These are phyloP conservation scores for Wickerhamiella brachini DNA, from an alignment of 805 yeast genomes.

Conservation along the genomic window DNA sequence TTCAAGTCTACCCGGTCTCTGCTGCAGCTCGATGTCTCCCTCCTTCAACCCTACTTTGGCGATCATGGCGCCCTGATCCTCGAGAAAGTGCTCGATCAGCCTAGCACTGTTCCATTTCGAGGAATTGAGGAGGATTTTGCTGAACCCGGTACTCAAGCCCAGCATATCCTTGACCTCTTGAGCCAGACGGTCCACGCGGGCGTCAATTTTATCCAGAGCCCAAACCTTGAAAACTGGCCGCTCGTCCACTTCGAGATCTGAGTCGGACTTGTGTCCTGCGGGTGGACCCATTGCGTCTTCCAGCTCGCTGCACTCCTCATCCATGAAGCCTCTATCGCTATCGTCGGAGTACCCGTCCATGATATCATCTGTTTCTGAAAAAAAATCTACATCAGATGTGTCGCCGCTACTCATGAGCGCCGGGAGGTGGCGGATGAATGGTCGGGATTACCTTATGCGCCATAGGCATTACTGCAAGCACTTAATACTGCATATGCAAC, in stretches of 20 bases:
- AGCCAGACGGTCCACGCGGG: neutral
- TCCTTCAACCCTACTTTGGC: neutral
- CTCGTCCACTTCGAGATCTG: neutral
- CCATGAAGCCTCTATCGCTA: neutral
- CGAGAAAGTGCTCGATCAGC: neutral
- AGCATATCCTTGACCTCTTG: slow-evolving; percentile 5
- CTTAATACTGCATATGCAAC: neutral
- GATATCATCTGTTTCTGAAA: neutral
- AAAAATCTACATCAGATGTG: neutral
- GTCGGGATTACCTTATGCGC: neutral
- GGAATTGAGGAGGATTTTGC: slow-evolving; percentile 6
- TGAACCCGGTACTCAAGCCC: neutral
- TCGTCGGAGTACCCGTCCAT: neutral
- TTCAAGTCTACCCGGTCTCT: neutral
- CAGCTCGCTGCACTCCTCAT: neutral
- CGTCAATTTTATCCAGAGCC: neutral
- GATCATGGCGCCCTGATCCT: neutral
- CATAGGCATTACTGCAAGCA: neutral
- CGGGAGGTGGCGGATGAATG: neutral
- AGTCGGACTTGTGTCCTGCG: neutral
- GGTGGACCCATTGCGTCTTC: neutral
- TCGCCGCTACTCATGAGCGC: neutral
- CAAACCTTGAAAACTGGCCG: neutral
- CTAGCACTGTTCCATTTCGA: slow-evolving; percentile 8
- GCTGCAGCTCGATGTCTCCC: neutral